Conservation (phyloP, 305 asterid genomes). For the Fraxinus floribunda region DNA sequence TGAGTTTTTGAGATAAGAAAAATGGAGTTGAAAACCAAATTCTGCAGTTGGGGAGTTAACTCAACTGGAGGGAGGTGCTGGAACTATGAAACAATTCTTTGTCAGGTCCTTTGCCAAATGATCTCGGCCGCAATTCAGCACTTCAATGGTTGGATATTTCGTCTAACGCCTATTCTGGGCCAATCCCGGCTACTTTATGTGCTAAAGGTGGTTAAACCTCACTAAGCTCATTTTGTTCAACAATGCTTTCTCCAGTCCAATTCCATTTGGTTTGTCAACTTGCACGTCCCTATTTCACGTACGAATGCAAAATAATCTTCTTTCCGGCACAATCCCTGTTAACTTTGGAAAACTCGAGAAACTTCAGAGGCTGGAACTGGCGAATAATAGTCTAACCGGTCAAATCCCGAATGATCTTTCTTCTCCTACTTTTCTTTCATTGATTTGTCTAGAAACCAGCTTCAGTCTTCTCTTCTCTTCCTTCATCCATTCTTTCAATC, state of each 20-base stretch:
- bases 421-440: constrained; percentile 65
- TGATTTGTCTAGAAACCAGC: constrained; percentile 66
- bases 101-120: constrained; percentile 61
- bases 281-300: constrained; percentile 69
- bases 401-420: constrained; percentile 72
- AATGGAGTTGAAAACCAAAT: constrained; percentile 35
- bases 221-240: constrained; percentile 72
- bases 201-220: constrained; percentile 51
- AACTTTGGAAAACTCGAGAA: constrained; percentile 68
- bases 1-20: constrained; percentile 1
- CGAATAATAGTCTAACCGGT: constrained; percentile 68
- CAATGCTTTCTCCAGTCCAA: constrained; percentile 75
- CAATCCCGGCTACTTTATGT: constrained; percentile 57
- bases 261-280: constrained; percentile 57
- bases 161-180: constrained; percentile 63
- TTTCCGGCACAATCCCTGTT: constrained; percentile 65
- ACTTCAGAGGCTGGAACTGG: constrained; percentile 72
- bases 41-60: constrained; percentile 43
- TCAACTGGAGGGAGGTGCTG: constrained; percentile 42
- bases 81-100: constrained; percentile 84
- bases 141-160: constrained; percentile 77
- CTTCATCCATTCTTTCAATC: constrained; percentile 61
- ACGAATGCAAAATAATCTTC: constrained; percentile 66
- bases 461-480: constrained; percentile 55
- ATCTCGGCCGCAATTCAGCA: constrained; percentile 64